Conservation (phyloP, 441 rosid genomes). For the Brassica balearica region DNA sequence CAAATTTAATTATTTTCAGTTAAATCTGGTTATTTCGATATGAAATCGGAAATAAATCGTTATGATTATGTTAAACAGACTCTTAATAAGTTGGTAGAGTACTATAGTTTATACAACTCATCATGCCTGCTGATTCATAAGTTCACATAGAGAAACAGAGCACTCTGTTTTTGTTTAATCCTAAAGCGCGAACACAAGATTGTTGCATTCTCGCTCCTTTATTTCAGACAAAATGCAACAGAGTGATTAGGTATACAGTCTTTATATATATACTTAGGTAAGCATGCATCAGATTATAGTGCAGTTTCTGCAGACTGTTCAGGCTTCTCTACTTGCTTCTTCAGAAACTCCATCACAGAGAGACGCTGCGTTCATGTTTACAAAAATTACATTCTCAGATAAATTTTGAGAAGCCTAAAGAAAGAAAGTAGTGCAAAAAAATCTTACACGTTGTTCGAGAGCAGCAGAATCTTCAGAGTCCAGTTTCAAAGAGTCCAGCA, state of each 20-base stretch:
- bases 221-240: constrained; percentile 26
- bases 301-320: constrained; percentile 41
- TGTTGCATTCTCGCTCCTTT: constrained; percentile 26
- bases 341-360: constrained; percentile 84
- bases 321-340: constrained; percentile 67
- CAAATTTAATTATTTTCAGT: not conserved
- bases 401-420: constrained; percentile 8
- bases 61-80: not conserved
- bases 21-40: not conserved
- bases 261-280: constrained; percentile 20
- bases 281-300: constrained; percentile 23
- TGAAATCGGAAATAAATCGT: not conserved
- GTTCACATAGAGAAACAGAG: constrained; percentile 21
- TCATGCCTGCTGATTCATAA: constrained; percentile 1
- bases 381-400: constrained; percentile 1
- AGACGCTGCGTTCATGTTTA: constrained; percentile 57
- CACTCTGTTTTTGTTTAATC: constrained; percentile 27
- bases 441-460: constrained; percentile 79
- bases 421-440: not conserved
- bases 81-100: constrained; percentile 10
- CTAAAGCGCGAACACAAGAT: constrained; percentile 22
- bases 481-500: constrained; percentile 72
- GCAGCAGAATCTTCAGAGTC: constrained; percentile 68
- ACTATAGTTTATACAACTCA: constrained; percentile 6
- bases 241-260: constrained; percentile 24